Base-by-base conservation (phyloP, 2,329 filamentous ascomycete genomes). In the Geoglossum cookeanum region DNA sequence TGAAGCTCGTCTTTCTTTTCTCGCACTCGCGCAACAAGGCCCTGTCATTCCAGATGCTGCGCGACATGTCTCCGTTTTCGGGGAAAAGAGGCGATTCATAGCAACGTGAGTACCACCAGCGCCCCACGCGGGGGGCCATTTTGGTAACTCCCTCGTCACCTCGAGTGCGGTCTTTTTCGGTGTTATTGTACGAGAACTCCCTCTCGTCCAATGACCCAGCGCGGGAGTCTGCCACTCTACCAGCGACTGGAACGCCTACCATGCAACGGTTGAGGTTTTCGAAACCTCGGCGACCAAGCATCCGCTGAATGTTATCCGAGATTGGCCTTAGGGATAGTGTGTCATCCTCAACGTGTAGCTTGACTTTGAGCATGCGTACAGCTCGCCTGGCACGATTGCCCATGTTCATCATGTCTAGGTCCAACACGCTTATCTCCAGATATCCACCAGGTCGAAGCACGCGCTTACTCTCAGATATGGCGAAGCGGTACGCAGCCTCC, bases 31-130 rank as follows among this genome's bases (percentile, higher is more conserved):
- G 74, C 52, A 97, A 73, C 32, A 97, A 71, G 8, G 77, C 76
- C 57, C 77, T 79, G 66, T 96, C 85, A 52, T 76, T 78, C 84
- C 90, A 97, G 62, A 97, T 86, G 67, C 85, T 84, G 59, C 70
- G 79, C 51, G 73, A 72, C 53, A 73, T 71, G 55, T 74, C 67
- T 55, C 74, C 63, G 35, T 72, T 68, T 59, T 75, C 70, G 1
- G 69, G 67, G 59, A 78, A 69, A 7, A 82, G 74, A 3, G 78
- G 75, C 58, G 78, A 80, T 70, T 96, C 91, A 68, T 96, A 97
- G 73, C 91, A 96, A 56, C 85, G 81, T 8, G 81, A 86, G 70
- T 95, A 97, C 92, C 92, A 98, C 88, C 91, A 97, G 48, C 92
- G 79, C 1, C 89, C 91, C 9, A 97, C 91, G 61, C 83, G 84